A percentile compares a stretch with the other conserved stretches of the same genome.
phyloP scores from a whole-genome alignment of 768 basidiomycete genomes.

The Boletus tomentosulus region DNA sequence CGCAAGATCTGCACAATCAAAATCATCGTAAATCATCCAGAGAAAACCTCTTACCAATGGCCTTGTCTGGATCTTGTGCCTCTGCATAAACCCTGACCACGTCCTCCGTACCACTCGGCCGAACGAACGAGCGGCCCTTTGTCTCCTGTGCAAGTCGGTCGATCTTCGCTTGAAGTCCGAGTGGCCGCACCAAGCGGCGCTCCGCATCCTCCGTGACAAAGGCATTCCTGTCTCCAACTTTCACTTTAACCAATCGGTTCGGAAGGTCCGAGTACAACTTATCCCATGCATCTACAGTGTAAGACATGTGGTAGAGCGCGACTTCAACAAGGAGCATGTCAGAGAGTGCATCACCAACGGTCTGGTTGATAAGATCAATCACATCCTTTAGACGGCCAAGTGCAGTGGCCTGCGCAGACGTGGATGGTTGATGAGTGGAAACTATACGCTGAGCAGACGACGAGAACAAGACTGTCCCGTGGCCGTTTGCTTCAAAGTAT shows the following conservation, averaged over 20 bases:
- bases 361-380: slow-evolving; percentile 89
- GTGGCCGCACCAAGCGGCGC: slow-evolving; percentile 76
- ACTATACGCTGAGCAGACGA: slow-evolving; percentile 62
- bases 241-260: slow-evolving; percentile 91
- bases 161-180: slow-evolving; percentile 75
- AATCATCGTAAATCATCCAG: slow-evolving; percentile 2
- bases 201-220: slow-evolving; percentile 96
- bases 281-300: slow-evolving; percentile 86
- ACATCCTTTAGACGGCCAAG: slow-evolving; percentile 74
- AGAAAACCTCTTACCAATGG: slow-evolving; percentile 58
- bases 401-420: slow-evolving; percentile 78
- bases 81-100: slow-evolving; percentile 98
- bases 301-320: slow-evolving; percentile 85
- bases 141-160: slow-evolving; percentile 80
- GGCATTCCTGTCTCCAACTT: slow-evolving; percentile 72
- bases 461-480: slow-evolving; percentile 96
- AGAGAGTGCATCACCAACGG: slow-evolving; percentile 94
- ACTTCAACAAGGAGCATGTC: slow-evolving; percentile 95
- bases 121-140: slow-evolving; percentile 86
- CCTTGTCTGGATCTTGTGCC: slow-evolving; percentile 65
- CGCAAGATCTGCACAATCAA: slow-evolving; percentile 61
- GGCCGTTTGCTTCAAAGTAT: slow-evolving; percentile 99
- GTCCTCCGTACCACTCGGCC: slow-evolving; percentile 97
- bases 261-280: slow-evolving; percentile 90
- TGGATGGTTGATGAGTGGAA: slow-evolving; percentile 61